phyloP scores from a whole-genome alignment of 208 protist species.

The Angomonas ambiguus region DNA sequence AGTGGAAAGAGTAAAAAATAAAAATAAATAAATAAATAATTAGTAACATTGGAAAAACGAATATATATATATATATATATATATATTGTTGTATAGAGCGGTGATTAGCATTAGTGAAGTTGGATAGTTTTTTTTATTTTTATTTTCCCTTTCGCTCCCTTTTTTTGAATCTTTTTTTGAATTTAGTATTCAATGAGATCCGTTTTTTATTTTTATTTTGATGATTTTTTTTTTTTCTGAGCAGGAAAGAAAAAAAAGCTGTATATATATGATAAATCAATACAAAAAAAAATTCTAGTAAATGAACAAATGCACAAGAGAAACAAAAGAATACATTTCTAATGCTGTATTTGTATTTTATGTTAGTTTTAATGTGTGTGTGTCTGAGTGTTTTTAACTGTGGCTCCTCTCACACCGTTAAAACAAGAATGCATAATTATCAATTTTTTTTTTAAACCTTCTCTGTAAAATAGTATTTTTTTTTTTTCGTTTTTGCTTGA shows the following conservation, averaged over 20 bases:
- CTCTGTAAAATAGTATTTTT: not conserved
- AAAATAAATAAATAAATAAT: no score
- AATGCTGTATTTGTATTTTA: not conserved
- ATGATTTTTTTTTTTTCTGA: conserved; percentile 10
- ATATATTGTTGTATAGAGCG: not conserved
- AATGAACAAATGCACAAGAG: not conserved
- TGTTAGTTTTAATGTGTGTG: not conserved
- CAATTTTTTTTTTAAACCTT: not conserved
- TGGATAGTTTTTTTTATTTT: conserved; percentile 5
- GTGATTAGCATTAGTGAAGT: not conserved
- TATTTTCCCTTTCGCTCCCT: conserved; percentile 15
- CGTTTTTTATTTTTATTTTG: conserved; percentile 8
- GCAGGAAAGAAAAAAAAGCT: not conserved
- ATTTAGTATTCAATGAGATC: not conserved
- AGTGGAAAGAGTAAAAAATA: no score
- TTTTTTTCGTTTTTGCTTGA: conserved; percentile 15
- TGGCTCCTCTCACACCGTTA: not conserved
- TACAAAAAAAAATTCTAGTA: conserved; percentile 9
- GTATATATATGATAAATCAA: not conserved
- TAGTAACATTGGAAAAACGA: no score
- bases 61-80: no score
- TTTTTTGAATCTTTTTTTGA: conserved; percentile 6
- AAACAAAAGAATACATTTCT: not conserved
- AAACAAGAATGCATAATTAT: conserved; percentile 2
- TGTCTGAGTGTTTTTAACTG: conserved; percentile 2